Percentiles rank a stretch among this genome's conserved stretches.
phyloP scores from a whole-genome alignment of 345 rosid genomes.

The Angophora floribunda region DNA sequence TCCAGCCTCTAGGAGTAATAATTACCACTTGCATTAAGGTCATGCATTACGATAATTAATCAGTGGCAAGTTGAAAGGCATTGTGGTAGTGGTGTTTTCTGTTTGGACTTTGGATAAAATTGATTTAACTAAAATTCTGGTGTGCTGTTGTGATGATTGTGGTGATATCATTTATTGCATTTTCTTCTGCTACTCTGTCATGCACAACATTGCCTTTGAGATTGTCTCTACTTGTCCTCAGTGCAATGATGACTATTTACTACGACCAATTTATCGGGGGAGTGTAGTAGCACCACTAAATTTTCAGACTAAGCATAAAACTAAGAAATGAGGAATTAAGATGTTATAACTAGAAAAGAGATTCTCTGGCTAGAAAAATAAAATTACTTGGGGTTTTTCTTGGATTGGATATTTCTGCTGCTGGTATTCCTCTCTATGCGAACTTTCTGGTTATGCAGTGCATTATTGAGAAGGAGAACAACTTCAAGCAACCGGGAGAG shows the following conservation, averaged over 20 bases:
- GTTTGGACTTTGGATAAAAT: background rate
- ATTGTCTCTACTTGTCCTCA: background rate
- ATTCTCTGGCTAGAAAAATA: background rate
- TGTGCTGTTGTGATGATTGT: background rate
- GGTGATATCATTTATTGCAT: background rate
- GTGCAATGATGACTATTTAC: background rate
- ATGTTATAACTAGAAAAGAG: background rate
- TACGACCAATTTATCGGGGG: background rate
- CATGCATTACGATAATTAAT: background rate
- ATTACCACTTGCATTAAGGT: background rate
- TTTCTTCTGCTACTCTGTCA: background rate
- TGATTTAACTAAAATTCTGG: background rate
- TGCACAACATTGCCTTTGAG: background rate
- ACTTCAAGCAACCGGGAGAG: constrained; percentile 95
- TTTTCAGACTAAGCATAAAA: constrained; percentile 2
- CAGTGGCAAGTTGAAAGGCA: background rate
- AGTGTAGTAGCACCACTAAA: background rate
- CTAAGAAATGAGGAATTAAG: background rate
- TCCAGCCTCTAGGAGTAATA: background rate
- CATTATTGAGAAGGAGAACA: constrained; percentile 78
- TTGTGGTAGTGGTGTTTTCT: background rate
- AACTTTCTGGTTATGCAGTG: constrained; percentile 26
- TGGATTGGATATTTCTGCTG: background rate
- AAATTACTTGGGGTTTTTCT: background rate
- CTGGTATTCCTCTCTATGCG: background rate